Conservation (phyloP, 495 filamentous ascomycete species). For the Collariella sp. region DNA sequence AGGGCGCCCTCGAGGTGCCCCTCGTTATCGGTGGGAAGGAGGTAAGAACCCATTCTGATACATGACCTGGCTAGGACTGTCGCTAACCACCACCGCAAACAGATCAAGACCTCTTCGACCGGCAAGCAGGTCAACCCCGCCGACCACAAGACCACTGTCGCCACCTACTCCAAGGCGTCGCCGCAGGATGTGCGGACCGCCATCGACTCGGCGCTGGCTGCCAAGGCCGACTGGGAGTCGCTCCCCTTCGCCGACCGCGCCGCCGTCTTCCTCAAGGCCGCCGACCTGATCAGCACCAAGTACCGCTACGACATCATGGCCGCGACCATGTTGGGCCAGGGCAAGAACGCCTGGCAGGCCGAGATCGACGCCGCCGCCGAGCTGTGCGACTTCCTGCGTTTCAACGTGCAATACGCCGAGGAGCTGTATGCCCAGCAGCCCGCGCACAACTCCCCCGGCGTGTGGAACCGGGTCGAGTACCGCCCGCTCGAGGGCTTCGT, state of each 20-base stretch:
- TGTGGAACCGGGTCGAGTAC: conserved; percentile 81
- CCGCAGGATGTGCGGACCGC: conserved; percentile 62
- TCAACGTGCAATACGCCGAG: conserved; percentile 83
- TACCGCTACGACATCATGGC: conserved; percentile 93
- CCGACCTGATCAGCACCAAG: conserved; percentile 77
- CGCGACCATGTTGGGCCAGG: conserved; percentile 86
- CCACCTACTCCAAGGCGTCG: conserved; percentile 69
- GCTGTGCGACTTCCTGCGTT: conserved; percentile 81
- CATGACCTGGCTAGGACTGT: not conserved
- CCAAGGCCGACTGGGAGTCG: conserved; percentile 72
- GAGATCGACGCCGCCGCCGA: conserved; percentile 95
- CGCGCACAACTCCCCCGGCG: conserved; percentile 59
- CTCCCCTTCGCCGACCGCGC: conserved; percentile 82
- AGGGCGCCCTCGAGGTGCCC: conserved; percentile 60
- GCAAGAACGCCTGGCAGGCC: conserved; percentile 94
- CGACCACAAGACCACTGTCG: conserved; percentile 60
- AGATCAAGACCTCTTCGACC: conserved; percentile 46
- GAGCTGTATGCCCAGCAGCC: conserved; percentile 82
- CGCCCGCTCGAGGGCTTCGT: conserved; percentile 80
- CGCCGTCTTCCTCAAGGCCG: conserved; percentile 90
- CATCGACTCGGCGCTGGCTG: conserved; percentile 71
- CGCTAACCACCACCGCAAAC: conserved; percentile 3
- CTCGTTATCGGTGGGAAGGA: conserved; percentile 71
- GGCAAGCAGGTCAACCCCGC: conserved; percentile 65
- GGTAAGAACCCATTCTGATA: conserved; percentile 35